A percentile compares a stretch with the other conserved stretches of the same genome.
phyloP scores from a whole-genome alignment of 768 basidiomycete species.

The Lentinus brumalis region DNA sequence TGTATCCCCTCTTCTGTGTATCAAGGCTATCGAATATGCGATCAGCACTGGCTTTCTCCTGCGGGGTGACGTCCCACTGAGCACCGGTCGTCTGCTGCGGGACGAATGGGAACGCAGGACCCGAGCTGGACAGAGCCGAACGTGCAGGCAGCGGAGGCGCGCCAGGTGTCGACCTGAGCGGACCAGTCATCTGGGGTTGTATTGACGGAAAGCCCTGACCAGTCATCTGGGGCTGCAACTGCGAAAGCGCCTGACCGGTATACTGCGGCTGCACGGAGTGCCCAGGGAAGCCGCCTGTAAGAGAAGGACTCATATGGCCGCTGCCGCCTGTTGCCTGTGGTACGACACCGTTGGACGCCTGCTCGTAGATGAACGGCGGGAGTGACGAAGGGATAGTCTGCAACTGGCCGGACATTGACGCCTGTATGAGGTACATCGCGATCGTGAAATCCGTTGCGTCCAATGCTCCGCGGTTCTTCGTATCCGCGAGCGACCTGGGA shows the following conservation, averaged over 20 bases:
- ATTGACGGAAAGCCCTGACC: constrained; percentile 39
- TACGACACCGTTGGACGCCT: constrained; percentile 54
- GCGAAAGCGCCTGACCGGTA: constrained; percentile 55
- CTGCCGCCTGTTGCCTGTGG: constrained; percentile 62
- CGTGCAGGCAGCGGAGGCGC: constrained; percentile 31
- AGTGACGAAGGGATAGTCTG: constrained; percentile 70
- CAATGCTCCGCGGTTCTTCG: constrained; percentile 85
- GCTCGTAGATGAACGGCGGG: constrained; percentile 85
- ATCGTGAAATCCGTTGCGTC: constrained; percentile 92
- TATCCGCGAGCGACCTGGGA: constrained; percentile 90
- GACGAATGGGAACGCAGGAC: constrained; percentile 22
- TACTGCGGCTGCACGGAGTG: constrained; percentile 58
- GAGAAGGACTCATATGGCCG: constrained; percentile 61
- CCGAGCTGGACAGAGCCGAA: constrained; percentile 23
- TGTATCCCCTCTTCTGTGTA: constrained; percentile 67
- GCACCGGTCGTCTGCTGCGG: constrained; percentile 21
- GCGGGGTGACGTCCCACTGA: constrained; percentile 82
- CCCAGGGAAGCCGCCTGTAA: constrained; percentile 40
- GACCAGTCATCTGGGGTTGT: constrained; percentile 69
- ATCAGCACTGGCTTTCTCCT: constrained; percentile 80
- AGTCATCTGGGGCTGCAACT: constrained; percentile 52
- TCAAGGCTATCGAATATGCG: constrained; percentile 84
- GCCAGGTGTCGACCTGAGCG: constrained; percentile 30
- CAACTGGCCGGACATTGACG: constrained; percentile 79
- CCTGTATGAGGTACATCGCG: constrained; percentile 96